Conservation (phyloP, 306 rosid species). For the Malus fusca region DNA sequence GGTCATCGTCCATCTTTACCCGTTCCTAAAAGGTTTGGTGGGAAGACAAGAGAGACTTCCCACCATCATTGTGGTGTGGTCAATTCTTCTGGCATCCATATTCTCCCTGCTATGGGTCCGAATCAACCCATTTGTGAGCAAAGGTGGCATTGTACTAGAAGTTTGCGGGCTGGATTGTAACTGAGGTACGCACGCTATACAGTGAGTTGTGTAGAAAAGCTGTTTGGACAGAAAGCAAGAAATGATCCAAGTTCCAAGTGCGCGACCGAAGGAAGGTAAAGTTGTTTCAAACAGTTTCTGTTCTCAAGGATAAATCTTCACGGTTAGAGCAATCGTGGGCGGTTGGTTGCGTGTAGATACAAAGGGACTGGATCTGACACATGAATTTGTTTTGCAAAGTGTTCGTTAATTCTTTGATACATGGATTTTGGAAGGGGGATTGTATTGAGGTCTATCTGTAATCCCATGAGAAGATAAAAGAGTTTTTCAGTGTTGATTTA, state of each 20-base stretch:
- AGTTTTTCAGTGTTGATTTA: constrained; percentile 13
- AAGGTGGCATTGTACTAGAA: constrained; percentile 57
- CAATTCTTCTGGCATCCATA: constrained; percentile 78
- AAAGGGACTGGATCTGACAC: constrained; percentile 26
- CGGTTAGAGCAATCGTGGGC: background rate
- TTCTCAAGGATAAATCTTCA: background rate
- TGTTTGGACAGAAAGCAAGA: constrained; percentile 4
- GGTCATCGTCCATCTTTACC: constrained; percentile 92
- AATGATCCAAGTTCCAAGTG: background rate
- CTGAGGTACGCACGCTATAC: constrained; percentile 17
- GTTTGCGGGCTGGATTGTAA: constrained; percentile 82
- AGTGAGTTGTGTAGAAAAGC: constrained; percentile 16
- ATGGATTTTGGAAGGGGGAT: constrained; percentile 20
- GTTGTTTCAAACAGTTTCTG: constrained; percentile 2
- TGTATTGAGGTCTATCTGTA: constrained; percentile 22
- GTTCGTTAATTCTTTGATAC: constrained; percentile 32
- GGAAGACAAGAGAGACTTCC: constrained; percentile 83
- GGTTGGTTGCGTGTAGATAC: constrained; percentile 41
- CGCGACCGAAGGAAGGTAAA: background rate
- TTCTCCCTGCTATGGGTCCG: constrained; percentile 80
- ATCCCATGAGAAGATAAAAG: constrained; percentile 12
- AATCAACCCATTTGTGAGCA: constrained; percentile 71
- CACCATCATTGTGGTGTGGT: constrained; percentile 80
- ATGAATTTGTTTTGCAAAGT: constrained; percentile 22
- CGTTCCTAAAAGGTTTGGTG: constrained; percentile 90